These are phyloP conservation scores for Fusarium falciforme DNA, from an alignment of 2,329 filamentous ascomycete species.

Conservation along the genomic window DNA sequence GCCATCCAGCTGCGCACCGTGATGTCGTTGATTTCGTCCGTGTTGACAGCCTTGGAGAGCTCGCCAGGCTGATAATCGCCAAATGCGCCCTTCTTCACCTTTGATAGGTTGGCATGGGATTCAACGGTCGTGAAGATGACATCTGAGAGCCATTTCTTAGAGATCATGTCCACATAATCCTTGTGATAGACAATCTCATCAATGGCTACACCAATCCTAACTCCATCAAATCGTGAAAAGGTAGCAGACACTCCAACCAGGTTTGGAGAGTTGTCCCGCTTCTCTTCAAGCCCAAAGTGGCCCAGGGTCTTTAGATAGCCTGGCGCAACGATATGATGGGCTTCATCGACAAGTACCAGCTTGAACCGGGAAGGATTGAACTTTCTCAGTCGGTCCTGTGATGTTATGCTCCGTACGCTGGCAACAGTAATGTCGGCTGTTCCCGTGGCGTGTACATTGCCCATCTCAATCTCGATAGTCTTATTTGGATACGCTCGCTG, in stretches of 20 bases:
- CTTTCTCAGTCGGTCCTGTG: constrained; percentile 80
- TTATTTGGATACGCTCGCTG: constrained; percentile 81
- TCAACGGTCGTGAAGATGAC: constrained; percentile 95
- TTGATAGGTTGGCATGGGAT: constrained; percentile 82
- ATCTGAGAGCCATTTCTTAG: constrained; percentile 90
- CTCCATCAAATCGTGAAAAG: constrained; percentile 81
- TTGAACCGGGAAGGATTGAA: constrained; percentile 87
- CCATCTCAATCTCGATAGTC: constrained; percentile 92
- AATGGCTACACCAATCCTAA: constrained; percentile 84
- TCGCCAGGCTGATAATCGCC: constrained; percentile 85
- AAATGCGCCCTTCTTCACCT: constrained; percentile 67
- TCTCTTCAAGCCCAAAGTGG: constrained; percentile 78
- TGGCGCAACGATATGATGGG: constrained; percentile 92
- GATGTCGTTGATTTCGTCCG: constrained; percentile 80
- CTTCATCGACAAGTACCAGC: constrained; percentile 92
- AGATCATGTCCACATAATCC: constrained; percentile 75
- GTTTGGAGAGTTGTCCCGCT: constrained; percentile 61
- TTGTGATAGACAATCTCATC: constrained; percentile 98
- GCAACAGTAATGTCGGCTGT: constrained; percentile 92
- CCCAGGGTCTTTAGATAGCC: constrained; percentile 80
- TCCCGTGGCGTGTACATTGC: constrained; percentile 78
- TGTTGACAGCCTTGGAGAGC: constrained; percentile 88
- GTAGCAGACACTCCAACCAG: constrained; percentile 92
- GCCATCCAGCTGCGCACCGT: constrained; percentile 88
- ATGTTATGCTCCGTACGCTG: constrained; percentile 86